Base-by-base conservation (phyloP, 441 rosid species). In the Biscutella laevigata region DNA sequence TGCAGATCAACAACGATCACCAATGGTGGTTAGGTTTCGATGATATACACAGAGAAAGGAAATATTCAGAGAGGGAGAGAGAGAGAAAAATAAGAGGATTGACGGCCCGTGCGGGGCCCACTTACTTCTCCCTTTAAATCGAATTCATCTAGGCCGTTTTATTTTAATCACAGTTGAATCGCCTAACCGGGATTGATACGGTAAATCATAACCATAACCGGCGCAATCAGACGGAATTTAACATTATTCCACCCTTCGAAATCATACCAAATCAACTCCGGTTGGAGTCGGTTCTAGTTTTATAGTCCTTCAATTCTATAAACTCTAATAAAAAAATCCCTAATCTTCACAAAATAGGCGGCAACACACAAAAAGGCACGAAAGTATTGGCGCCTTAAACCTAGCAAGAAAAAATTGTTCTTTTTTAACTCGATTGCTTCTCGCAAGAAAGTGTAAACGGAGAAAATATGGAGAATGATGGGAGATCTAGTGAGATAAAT, bases 391-490 rank as follows among this genome's bases (percentile, higher is more conserved):
- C 67, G 67, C 60, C 67, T 34, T 52, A 60, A 33, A 57, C 4
- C 17, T n/a, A n/a, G n/a, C n/a, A n/a, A n/a, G n/a, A n/a, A n/a
- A n/a, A n/a, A n/a, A n/a, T n/a, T n/a, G n/a, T 15, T 22, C 1
- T 19, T 19, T 22, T 27, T 9, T 28, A 15, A 16, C 15, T 41
- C 12, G 36, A 33, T 26, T 19, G 46, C 53, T 34, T 49, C 38
- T 4, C 10, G 29, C 10, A 38, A 25, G 38, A 35, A n/a, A n/a
- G n/a, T n/a, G 47, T 13, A 5, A 7, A 46, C 24, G 44, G 22
- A 4, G 75, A 53, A 45, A 37, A n/a, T n/a, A 67, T 61, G 53
- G 76, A 62, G 28, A 77, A 57, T 2, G 78, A 60, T 16, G 73
- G 24, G 3, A 64, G 35, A 13, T 69, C 67, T 0, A 62, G 29